Evolutionary conservation across 371 early-diverging fungal genomes (phyloP).

Genomic region (Apophysomyces elegans): DNA sequence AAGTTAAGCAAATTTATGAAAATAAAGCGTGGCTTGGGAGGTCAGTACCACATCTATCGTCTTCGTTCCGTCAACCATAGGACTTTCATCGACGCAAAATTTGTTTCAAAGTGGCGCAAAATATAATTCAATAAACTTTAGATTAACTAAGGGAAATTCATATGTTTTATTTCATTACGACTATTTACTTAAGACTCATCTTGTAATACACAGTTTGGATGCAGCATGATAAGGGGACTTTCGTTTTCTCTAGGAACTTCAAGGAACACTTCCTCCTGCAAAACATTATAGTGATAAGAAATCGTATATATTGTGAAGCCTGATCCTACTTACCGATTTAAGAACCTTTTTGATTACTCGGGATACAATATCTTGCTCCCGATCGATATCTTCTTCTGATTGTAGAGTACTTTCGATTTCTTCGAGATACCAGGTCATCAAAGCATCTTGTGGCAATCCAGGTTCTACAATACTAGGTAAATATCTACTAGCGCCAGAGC

Average conservation of each 20-base stretch:
- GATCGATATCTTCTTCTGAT: conserved; percentile 69
- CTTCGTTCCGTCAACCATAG: too few relatives aligned
- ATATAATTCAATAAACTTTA: too few relatives aligned
- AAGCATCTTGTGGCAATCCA: conserved; percentile 72
- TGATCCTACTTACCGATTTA: conserved; percentile 57
- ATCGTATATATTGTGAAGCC: neutral
- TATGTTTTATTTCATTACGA: neutral
- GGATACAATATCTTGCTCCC: conserved; percentile 71
- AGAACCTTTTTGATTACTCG: conserved; percentile 82
- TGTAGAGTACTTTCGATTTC: conserved; percentile 68
- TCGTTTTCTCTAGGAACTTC: conserved; percentile 43
- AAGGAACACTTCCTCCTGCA: conserved; percentile 50
- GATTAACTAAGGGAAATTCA: neutral
- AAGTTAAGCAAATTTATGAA: too few relatives aligned
- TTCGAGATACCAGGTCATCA: conserved; percentile 86
- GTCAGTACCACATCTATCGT: too few relatives aligned
- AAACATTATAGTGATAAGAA: neutral
- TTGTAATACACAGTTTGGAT: conserved; percentile 60
- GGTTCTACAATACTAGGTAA: conserved; percentile 25
- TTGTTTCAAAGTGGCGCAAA: too few relatives aligned
- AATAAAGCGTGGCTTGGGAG: too few relatives aligned
- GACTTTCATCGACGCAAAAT: too few relatives aligned
- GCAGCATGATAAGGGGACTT: conserved; percentile 63
- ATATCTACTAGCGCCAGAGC: neutral
- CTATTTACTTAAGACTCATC: conserved; percentile 18